phyloP scores from a whole-genome alignment of 1,284 basidiomycete species.

The Caloboletus firmus region DNA sequence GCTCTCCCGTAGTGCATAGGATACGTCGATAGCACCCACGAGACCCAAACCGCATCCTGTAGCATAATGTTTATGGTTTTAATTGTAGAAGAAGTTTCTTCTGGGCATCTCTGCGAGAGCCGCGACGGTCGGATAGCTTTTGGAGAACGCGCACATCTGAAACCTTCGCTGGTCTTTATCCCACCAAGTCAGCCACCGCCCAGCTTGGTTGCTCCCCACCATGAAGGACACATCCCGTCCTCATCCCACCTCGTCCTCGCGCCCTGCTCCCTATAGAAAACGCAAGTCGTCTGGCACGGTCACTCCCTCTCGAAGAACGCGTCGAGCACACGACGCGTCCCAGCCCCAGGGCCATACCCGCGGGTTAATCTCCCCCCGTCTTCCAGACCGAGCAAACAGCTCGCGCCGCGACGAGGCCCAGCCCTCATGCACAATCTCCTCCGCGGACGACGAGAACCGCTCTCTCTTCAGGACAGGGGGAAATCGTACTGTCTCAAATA shows the following conservation, averaged over 20 bases:
- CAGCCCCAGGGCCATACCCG: background rate
- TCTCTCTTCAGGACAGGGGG: constrained; percentile 9
- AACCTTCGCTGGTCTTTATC: constrained; percentile 6
- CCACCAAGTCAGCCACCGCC: constrained; percentile 18
- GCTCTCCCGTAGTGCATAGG: background rate
- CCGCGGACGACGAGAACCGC: background rate
- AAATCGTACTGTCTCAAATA: background rate
- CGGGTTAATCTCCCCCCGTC: background rate
- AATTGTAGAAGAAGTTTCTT: background rate
- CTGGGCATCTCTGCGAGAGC: background rate
- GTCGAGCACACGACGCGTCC: constrained; percentile 15
- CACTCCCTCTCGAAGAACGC: constrained; percentile 13
- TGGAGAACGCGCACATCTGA: constrained; percentile 5
- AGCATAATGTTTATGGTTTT: background rate
- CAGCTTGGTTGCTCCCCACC: constrained; percentile 10
- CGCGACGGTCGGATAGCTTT: constrained; percentile 14
- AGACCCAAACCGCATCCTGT: background rate
- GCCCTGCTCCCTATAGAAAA: constrained; percentile 24
- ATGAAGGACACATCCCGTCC: constrained; percentile 31
- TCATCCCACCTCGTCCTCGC: constrained; percentile 12
- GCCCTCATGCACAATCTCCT: background rate
- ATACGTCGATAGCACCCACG: background rate
- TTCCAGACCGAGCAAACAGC: constrained; percentile 6
- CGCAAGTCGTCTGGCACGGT: background rate
- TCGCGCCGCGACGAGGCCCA: constrained; percentile 2